These are phyloP conservation scores for Chalciporus chontae DNA, from an alignment of 768 basidiomycete species.

Conservation along the genomic window DNA sequence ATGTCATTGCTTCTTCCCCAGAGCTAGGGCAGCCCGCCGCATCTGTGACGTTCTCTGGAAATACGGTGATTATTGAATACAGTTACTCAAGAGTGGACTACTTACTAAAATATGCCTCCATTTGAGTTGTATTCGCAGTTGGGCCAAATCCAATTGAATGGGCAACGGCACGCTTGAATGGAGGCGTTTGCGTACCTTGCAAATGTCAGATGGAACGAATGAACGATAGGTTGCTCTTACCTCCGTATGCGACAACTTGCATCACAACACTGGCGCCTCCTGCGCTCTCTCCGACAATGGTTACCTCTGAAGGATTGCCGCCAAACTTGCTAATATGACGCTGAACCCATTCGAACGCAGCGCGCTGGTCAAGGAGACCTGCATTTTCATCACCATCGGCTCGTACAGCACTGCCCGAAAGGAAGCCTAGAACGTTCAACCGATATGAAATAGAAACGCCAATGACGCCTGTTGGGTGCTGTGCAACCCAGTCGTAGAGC, in stretches of 20 bases:
- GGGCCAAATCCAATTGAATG: slow-evolving; percentile 43
- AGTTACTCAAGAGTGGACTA: no score
- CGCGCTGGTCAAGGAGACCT: slow-evolving; percentile 41
- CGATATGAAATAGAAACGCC: slow-evolving; percentile 20
- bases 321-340: slow-evolving; percentile 36
- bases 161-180: slow-evolving; percentile 40
- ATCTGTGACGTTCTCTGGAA: slow-evolving; percentile 20
- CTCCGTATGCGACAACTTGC: slow-evolving; percentile 37
- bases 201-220: no score
- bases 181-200: slow-evolving; percentile 33
- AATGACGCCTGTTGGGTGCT: slow-evolving; percentile 32
- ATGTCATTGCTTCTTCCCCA: slow-evolving; percentile 30
- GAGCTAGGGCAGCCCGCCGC: slow-evolving; percentile 27
- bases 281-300: slow-evolving; percentile 40
- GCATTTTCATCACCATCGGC: slow-evolving; percentile 32
- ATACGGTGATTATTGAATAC: no score
- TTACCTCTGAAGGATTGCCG: slow-evolving; percentile 31
- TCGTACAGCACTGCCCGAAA: slow-evolving; percentile 29
- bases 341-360: slow-evolving; percentile 21
- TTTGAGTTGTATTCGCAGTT: slow-evolving; percentile 20
- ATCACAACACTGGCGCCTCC: slow-evolving; percentile 44
- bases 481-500: slow-evolving; percentile 45
- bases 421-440: slow-evolving; percentile 30
- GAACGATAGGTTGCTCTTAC: no score
- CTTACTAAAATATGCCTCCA: slow-evolving; percentile 6